Percentiles rank a stretch among this genome's conserved stretches.
These are phyloP conservation scores for Candida piceae DNA, from an alignment of 805 yeast species.

Conservation along the genomic window DNA sequence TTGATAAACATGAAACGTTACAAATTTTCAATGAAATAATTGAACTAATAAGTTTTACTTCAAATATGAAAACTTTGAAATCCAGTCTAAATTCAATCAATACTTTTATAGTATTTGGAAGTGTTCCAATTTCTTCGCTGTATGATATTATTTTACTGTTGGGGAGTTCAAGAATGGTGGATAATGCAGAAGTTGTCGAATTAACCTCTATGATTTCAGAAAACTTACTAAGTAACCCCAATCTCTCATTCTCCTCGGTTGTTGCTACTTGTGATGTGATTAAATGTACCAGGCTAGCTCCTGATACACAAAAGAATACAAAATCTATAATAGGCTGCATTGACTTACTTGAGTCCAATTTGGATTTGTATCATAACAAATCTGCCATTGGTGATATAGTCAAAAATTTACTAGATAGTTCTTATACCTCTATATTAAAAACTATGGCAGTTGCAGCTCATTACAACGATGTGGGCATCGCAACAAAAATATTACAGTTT, in stretches of 20 bases:
- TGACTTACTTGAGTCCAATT: slow-evolving; percentile 9
- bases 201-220: slow-evolving; percentile 6
- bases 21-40: slow-evolving; percentile 8
- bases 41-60: slow-evolving; percentile 9
- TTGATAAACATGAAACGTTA: slow-evolving; percentile 11
- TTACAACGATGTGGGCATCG: slow-evolving; percentile 3
- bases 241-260: slow-evolving; percentile 9
- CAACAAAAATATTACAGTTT: slow-evolving; percentile 9
- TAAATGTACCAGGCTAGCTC: slow-evolving; percentile 4
- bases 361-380: slow-evolving; percentile 8
- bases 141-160: slow-evolving; percentile 9
- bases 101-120: slow-evolving; percentile 10
- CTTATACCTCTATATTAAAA: slow-evolving; percentile 12
- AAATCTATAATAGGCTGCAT: slow-evolving; percentile 18
- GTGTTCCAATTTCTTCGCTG: slow-evolving; percentile 11
- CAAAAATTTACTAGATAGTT: slow-evolving; percentile 12
- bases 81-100: slow-evolving; percentile 13
- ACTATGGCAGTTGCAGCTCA: slow-evolving; percentile 10
- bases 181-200: slow-evolving; percentile 6
- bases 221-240: slow-evolving; percentile 11
- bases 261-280: slow-evolving; percentile 17
- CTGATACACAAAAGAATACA: slow-evolving; percentile 4
- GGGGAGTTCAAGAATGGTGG: slow-evolving; percentile 12
- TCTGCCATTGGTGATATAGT: slow-evolving; percentile 10
- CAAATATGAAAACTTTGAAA: slow-evolving; percentile 8